Evolutionary conservation across 495 filamentous ascomycete genomes (phyloP).

Genomic region (Cercophora samala): DNA sequence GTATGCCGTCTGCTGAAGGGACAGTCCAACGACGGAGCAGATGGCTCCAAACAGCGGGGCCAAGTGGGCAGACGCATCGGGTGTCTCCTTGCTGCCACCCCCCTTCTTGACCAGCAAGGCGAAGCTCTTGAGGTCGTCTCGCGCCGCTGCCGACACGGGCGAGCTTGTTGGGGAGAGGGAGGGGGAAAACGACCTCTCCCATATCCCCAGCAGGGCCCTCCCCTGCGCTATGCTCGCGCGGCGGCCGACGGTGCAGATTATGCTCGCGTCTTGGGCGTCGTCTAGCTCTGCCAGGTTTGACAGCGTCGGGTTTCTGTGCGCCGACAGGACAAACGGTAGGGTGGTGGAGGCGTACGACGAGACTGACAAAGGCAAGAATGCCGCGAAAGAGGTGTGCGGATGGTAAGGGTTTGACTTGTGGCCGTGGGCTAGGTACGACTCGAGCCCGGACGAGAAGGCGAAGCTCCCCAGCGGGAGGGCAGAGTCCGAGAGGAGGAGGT

Average conservation of each 20-base stretch:
- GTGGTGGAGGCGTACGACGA: constrained; percentile 72
- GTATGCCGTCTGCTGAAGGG: constrained; percentile 66
- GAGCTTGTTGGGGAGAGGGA: not conserved
- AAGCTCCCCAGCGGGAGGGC: constrained; percentile 95
- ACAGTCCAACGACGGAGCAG: constrained; percentile 58
- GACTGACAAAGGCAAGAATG: constrained; percentile 76
- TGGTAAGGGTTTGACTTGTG: constrained; percentile 29
- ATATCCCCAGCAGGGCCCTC: constrained; percentile 79
- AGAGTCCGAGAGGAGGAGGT: constrained; percentile 91
- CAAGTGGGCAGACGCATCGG: constrained; percentile 61
- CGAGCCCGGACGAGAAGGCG: constrained; percentile 90
- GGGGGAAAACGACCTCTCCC: constrained; percentile 66
- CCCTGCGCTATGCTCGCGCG: constrained; percentile 84
- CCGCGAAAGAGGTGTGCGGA: constrained; percentile 53
- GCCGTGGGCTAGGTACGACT: constrained; percentile 88
- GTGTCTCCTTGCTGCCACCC: constrained; percentile 19
- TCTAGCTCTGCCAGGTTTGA: constrained; percentile 58
- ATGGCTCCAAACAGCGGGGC: constrained; percentile 78
- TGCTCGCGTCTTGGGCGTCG: constrained; percentile 80
- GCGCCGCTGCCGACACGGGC: not conserved
- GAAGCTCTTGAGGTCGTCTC: constrained; percentile 1
- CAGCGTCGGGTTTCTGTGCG: constrained; percentile 57
- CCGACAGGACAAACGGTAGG: constrained; percentile 80
- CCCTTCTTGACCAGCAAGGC: not conserved
- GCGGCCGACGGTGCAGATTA: constrained; percentile 81